Base-by-base conservation (phyloP, 331 rosid species). In the Prunus yedoensis region DNA sequence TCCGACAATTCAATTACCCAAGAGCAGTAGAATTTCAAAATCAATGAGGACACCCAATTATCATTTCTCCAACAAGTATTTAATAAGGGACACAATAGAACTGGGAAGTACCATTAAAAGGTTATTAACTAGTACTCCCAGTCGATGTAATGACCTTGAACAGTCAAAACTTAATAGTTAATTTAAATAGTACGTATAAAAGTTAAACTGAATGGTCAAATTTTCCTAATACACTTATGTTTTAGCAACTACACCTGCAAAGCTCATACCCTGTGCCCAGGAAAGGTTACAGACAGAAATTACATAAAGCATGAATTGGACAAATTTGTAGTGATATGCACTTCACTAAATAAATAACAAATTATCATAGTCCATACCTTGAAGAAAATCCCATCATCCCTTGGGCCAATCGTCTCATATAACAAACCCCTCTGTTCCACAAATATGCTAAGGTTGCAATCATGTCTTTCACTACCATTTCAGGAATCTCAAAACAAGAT, bases 351-450 rank as follows among this genome's bases (percentile, higher is more conserved):
- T 27, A 27, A 5, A 45, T 45, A 28, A 30, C n/a, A 18, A 64
- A 38, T 35, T 50, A 64, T 43, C 35, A 11, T 18, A 9, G 52
- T 68, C 50, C 78, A 49, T 83, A 83, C 98, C 98, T 89, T 88
- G 25, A 91, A 82, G 87, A 93, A 89, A 67, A 66, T 81, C 73
- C 96, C 96, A 93, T 87, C 89, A 10, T 83, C 87, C 98, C 97
- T 25, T 80, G 87, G 57, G 88, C 94, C 80, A 91, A 68, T 66
- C 82, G 70, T 47, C 62, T 82, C 58, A 87, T 77, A 43, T 80
- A 79, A 28, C 65, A 79, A 75, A 89, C 73, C 56, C 80, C 88
- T 70, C 73, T 77, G 88, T 91, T 93, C 98, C 97, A 93, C 50
- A 78, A 14, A 85, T 72, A 76, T 46, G 78, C 89, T 54, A 81